Evolutionary conservation across 1,284 basidiomycete species (phyloP).

Genomic region (Fistulinella staudtii): DNA sequence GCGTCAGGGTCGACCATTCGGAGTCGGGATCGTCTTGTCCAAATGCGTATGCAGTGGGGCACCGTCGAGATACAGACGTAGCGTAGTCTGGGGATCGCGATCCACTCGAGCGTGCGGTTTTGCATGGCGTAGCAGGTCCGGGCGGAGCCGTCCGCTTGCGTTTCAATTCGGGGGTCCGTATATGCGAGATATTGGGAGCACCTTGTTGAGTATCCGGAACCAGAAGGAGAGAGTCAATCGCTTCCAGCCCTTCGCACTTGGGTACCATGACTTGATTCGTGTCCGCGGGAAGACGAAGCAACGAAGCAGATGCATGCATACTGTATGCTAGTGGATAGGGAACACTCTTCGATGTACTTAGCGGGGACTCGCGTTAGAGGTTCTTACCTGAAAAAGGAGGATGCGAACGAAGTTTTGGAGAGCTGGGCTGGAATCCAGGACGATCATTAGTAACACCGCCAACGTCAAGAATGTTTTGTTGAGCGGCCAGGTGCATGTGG

Average conservation of each 20-base stretch:
- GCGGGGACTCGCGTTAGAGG: neutral
- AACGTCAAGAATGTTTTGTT: no score
- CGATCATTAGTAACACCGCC: no score
- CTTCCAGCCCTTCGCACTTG: no score
- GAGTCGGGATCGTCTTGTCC: conserved; percentile 37
- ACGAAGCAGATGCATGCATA: no score
- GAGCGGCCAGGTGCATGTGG: no score
- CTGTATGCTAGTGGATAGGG: conserved; percentile 4
- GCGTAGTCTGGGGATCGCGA: no score
- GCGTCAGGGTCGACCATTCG: conserved; percentile 45
- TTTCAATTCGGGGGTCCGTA: conserved; percentile 7
- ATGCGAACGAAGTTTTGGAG: neutral
- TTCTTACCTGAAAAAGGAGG: conserved; percentile 17
- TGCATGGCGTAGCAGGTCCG: conserved; percentile 1
- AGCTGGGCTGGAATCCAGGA: no score
- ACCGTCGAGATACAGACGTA: no score
- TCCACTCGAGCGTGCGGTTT: conserved; percentile 3
- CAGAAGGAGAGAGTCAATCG: no score
- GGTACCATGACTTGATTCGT: no score
- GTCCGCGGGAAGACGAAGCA: no score
- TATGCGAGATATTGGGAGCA: neutral
- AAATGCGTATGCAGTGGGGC: conserved; percentile 39
- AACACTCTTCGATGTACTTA: conserved; percentile 7
- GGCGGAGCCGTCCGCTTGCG: conserved; percentile 2
- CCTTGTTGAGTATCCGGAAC: no score